Percentiles rank a stretch among this genome's conserved stretches.
Conservation (phyloP, 805 yeast genomes). For the Teunomyces tritomae region DNA sequence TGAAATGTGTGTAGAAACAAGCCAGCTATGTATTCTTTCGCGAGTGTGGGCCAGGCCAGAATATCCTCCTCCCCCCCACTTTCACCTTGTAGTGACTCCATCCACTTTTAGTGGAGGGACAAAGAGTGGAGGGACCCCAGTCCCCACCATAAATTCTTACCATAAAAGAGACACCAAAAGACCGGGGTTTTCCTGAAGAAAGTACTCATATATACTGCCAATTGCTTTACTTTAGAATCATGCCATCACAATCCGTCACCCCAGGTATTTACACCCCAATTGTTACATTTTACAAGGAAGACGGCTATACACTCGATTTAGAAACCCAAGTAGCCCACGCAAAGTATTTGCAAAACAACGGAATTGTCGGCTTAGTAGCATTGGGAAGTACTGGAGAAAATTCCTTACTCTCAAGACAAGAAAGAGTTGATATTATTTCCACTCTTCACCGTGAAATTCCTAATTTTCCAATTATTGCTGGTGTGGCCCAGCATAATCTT, state of each 20-base stretch:
- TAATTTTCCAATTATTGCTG: constrained; percentile 45
- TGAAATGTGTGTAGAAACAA: too few species aligned
- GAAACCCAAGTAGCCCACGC: constrained; percentile 48
- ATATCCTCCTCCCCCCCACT: too few species aligned
- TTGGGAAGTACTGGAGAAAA: constrained; percentile 59
- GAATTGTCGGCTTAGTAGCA: constrained; percentile 47
- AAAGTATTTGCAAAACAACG: constrained; percentile 38
- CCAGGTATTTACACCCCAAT: constrained; percentile 52
- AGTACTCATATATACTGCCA: neutral
- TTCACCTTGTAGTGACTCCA: neutral
- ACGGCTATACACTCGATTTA: constrained; percentile 38
- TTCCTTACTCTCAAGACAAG: constrained; percentile 47
- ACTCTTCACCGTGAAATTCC: constrained; percentile 36
- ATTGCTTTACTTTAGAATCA: neutral
- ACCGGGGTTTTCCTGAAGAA: neutral
- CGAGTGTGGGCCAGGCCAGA: too few species aligned
- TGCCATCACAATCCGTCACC: constrained; percentile 3
- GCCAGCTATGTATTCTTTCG: too few species aligned
- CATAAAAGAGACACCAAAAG: neutral
- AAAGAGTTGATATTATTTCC: constrained; percentile 36
- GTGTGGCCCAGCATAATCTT: constrained; percentile 46
- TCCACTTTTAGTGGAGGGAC: neutral
- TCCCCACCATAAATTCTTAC: neutral
- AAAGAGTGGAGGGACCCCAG: neutral
- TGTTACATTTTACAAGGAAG: constrained; percentile 52